A percentile compares a stretch with the other conserved stretches of the same genome.
phyloP scores from a whole-genome alignment of 371 early-diverging fungal genomes.

The Apophysomyces ossiformis region DNA sequence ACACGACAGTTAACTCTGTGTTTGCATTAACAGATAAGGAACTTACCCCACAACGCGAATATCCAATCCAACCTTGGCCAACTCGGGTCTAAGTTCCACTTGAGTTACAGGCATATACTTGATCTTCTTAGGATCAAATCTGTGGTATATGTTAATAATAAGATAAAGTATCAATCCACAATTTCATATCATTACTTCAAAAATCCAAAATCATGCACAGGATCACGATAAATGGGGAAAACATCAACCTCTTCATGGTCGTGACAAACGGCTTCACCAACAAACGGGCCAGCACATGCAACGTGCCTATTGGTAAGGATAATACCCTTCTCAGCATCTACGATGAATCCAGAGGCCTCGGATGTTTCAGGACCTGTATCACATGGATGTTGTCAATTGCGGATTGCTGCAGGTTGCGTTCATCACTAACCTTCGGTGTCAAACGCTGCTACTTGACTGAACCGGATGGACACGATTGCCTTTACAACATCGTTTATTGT shows the following conservation, averaged over 20 bases:
- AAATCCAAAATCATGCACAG: conserved; percentile 77
- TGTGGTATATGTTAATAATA: conserved; percentile 28
- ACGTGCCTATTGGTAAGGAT: conserved; percentile 95
- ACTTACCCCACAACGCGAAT: conserved; percentile 87
- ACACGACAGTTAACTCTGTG: neutral
- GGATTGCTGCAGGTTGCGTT: conserved; percentile 33
- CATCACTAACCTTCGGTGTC: conserved; percentile 77
- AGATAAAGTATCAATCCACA: no score
- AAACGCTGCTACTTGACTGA: conserved; percentile 77
- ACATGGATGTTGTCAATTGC: neutral
- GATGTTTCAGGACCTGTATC: conserved; percentile 49
- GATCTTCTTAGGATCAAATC: conserved; percentile 75
- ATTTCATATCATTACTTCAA: conserved; percentile 37
- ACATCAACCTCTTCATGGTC: conserved; percentile 94
- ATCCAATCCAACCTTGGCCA: conserved; percentile 89
- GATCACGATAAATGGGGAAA: conserved; percentile 84
- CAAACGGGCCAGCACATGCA: conserved; percentile 89
- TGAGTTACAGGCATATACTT: conserved; percentile 83
- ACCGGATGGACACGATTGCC: conserved; percentile 79
- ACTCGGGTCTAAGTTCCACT: conserved; percentile 79
- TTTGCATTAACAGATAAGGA: neutral
- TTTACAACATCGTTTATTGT: conserved; percentile 73
- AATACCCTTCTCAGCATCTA: conserved; percentile 86
- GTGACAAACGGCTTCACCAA: conserved; percentile 86
- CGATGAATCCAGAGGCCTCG: conserved; percentile 92